Conservation (phyloP, 2,329 filamentous ascomycete species). For the Epichloe hybrida region DNA sequence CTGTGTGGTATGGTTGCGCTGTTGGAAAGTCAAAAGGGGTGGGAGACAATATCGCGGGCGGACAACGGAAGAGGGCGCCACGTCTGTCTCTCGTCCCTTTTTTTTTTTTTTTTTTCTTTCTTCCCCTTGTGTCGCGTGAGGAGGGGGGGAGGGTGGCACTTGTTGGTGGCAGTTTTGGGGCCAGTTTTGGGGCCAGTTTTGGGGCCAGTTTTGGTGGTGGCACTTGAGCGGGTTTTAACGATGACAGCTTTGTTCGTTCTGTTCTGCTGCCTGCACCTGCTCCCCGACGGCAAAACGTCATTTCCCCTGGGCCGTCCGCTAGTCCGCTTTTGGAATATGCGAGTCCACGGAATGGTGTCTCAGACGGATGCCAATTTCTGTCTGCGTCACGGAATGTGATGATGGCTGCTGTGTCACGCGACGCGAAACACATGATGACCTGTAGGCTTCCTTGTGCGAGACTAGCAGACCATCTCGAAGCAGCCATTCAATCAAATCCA, state of each 20-base stretch:
- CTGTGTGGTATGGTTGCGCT: not conserved
- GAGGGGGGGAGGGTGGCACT: not conserved
- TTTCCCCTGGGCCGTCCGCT: constrained; percentile 2
- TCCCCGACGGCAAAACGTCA: not conserved
- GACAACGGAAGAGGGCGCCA: not conserved
- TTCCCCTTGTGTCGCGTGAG: not conserved
- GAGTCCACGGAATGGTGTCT: not conserved
- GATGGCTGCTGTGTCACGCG: not conserved
- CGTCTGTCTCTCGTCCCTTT: not conserved
- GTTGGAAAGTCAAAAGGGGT: not conserved
- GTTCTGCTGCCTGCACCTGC: no score
- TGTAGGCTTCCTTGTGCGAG: no score
- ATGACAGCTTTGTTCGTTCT: no score
- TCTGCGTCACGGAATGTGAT: not conserved
- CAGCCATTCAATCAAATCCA: no score
- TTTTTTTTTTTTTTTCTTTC: accelerated
- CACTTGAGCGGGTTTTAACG: no score
- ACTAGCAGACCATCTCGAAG: no score
- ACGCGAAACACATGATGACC: not conserved
- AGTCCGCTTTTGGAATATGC: not conserved
- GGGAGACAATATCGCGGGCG: not conserved
- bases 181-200: no score
- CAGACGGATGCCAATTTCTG: not conserved
- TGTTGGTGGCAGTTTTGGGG: no score
- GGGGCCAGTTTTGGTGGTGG: not conserved